A percentile compares a stretch with the other conserved stretches of the same genome.
Conservation (phyloP, 1,139 yeast species). For the Kodamaea derodonti region DNA sequence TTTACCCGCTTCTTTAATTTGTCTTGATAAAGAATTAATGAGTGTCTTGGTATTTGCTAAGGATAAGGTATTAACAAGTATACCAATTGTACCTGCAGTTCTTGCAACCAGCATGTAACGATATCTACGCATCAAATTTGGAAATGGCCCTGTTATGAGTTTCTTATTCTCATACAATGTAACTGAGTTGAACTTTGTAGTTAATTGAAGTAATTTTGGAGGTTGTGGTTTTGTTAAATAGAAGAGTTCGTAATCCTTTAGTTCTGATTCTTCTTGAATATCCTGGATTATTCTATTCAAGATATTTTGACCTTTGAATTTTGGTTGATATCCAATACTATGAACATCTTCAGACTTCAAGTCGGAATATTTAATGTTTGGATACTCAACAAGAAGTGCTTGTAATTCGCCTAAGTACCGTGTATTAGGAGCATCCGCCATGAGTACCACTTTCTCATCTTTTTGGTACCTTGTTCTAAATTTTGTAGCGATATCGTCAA, state of each 20-base stretch:
- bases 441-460: conserved; percentile 45
- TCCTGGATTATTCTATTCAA: conserved; percentile 27
- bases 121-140: conserved; percentile 79
- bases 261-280: conserved; percentile 13
- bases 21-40: conserved; percentile 54
- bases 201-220: conserved; percentile 70
- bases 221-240: conserved; percentile 74
- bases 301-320: conserved; percentile 5
- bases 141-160: conserved; percentile 56
- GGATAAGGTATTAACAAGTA: conserved; percentile 84
- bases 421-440: conserved; percentile 68
- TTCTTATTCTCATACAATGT: conserved; percentile 29
- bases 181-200: conserved; percentile 62
- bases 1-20: conserved; percentile 74
- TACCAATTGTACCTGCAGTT: conserved; percentile 87
- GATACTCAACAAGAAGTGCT: conserved; percentile 32
- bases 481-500: conserved; percentile 23
- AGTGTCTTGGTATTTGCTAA: conserved; percentile 64
- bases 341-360: conserved; percentile 31
- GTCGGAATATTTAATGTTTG: conserved; percentile 48
- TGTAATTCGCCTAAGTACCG: conserved; percentile 31
- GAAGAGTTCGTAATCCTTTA: conserved; percentile 50
- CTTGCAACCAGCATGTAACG: conserved; percentile 84
- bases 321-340: conserved; percentile 41
- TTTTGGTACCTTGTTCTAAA: conserved; percentile 39